A percentile compares a stretch with the other conserved stretches of the same genome.
These are phyloP conservation scores for Stenogyne calaminthoides DNA, from an alignment of 305 asterid species.

Conservation along the genomic window DNA sequence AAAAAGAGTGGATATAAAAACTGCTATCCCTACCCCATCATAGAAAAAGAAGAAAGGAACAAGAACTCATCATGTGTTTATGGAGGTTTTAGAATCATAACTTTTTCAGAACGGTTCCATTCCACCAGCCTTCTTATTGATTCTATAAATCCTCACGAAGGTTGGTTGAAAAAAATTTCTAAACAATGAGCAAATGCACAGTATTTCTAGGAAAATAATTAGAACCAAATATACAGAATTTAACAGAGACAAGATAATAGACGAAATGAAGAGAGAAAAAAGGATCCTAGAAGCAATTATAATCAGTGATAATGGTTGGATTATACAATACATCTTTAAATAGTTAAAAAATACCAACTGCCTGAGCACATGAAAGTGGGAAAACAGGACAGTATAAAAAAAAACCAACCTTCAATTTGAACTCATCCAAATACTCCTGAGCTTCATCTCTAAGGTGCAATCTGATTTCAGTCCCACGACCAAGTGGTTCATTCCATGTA, in stretches of 20 bases:
- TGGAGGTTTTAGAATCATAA: not conserved
- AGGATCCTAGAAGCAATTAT: not conserved
- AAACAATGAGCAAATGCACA: not conserved
- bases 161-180: not conserved
- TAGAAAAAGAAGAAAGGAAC: not conserved
- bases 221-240: not conserved
- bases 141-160: not conserved
- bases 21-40: not conserved
- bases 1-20: not conserved
- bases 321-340: not conserved
- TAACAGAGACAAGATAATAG: not conserved
- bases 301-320: not conserved
- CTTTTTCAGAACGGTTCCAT: not conserved
- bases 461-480: conserved; percentile 84
- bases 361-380: not conserved
- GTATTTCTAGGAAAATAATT: not conserved
- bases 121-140: not conserved
- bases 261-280: not conserved
- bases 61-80: not conserved
- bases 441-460: conserved; percentile 86
- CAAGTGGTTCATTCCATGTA: conserved; percentile 81
- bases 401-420: conserved; percentile 63
- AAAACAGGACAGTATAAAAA: not conserved
- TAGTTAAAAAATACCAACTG: conserved; percentile 8
- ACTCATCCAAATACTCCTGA: conserved; percentile 74